Evolutionary conservation across 1,284 basidiomycete species (phyloP), one percentile per base, ranked within the genome.

Genomic region (Ceratorhiza oryzae-sativae): DNA sequence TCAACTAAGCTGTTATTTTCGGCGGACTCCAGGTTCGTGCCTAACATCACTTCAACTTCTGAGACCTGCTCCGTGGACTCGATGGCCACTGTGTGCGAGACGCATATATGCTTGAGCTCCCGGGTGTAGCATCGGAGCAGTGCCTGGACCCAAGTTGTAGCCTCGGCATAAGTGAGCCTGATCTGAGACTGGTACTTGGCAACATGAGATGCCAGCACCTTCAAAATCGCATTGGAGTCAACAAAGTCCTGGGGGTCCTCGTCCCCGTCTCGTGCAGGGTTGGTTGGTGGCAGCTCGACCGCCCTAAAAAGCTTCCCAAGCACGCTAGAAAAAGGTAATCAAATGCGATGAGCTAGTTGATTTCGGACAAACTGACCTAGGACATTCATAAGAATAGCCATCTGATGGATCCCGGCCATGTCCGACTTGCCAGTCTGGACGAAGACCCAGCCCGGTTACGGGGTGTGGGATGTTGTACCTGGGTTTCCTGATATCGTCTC

Each of bases 281-380:
- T 56, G 15, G 25, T 51, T 6, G 10, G 18, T 5, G 85, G 85
- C 15, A 89, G 80, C 12, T 86, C 81, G 71, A 90, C 86, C 0
- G 75, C 84, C 55, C 88, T 82, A 75, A 86, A 90, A 5, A 90
- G 81, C 63, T 79, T 79, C 6, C 88, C 88, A 58, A 90, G 86
- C 2, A 86, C 86, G 46, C 81, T 79, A 30, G 25, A 18, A 30
- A 51, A 25, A 10, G 10, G 15, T 8, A 27, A 12, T 51, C 13
- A 18, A 30, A 49, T 6, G 5, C 12, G 18, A 20, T 63, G 13
- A 30, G 12, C 13, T 20, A 10, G 34, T 15, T 42, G 20, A 23
- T 27, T 36, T 41, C 32, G 36, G 32, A 18, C 18, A 23, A 23
- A 15, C 62, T 15, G 15, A 68, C 63, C 63, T 68, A 1, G 3